Conservation (phyloP, 345 rosid genomes). For the Luvunga scandens region DNA sequence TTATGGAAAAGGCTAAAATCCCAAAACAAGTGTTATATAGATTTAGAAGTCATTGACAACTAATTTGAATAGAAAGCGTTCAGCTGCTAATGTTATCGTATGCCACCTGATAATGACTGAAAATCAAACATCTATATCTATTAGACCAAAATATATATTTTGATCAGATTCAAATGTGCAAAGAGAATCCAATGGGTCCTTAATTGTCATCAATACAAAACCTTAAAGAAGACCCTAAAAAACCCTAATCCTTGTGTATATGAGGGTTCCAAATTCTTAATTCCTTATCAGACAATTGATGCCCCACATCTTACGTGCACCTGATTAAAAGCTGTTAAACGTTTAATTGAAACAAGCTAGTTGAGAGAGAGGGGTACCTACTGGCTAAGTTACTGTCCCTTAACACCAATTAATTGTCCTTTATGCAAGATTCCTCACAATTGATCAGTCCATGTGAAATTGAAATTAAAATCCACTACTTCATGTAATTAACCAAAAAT, state of each 20-base stretch:
- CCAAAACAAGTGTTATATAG: neutral
- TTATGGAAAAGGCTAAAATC: too few relatives aligned
- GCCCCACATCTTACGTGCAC: slow-evolving; percentile 37
- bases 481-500: neutral
- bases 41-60: neutral
- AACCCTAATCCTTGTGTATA: neutral
- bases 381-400: slow-evolving; percentile 23
- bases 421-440: slow-evolving; percentile 9
- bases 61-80: neutral
- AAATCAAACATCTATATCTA: neutral
- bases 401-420: slow-evolving; percentile 37
- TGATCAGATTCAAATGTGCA: too few relatives aligned
- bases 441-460: slow-evolving; percentile 17
- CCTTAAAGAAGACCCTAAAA: neutral
- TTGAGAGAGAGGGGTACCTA: slow-evolving; percentile 15
- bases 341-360: slow-evolving; percentile 32
- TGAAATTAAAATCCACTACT: neutral
- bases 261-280: slow-evolving; percentile 24
- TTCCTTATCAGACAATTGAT: slow-evolving; percentile 21
- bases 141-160: too few relatives aligned
- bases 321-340: slow-evolving; percentile 29
- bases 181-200: neutral
- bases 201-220: neutral
- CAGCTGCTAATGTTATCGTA: neutral
- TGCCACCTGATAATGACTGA: slow-evolving; percentile 11